Base-by-base conservation (phyloP, 306 rosid species). In the Quercus suber region DNA sequence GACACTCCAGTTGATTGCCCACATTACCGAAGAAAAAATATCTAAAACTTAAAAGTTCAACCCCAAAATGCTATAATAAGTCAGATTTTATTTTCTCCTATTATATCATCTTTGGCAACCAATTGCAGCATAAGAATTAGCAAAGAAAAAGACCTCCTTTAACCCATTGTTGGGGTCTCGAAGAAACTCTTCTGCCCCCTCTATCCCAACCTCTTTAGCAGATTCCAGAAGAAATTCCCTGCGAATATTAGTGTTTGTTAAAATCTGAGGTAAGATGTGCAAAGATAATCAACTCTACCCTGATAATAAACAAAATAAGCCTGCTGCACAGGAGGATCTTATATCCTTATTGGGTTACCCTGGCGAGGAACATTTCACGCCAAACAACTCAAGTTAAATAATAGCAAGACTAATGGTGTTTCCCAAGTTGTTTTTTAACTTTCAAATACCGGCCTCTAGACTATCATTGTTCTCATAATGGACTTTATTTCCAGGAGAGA, bases 181-280 rank as follows among this genome's bases (percentile, higher is more conserved):
- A 60, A 94, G 95, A 91, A 88, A 94, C 90, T 92, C 97, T 55
- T 86, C 92, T 28, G 97, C 93, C 23, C 97, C 97, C 82, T 82
- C 90, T 61, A 92, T 84, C 72, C 94, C 94, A 53, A 87, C 91
- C 86, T 92, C 91, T 5, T 75, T 79, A 77, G 97, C 97, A 87
- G 88, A 83, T 80, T 91, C 95, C 79, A 91, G 68, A 78, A 94
- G 99, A 89, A 88, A 94, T 41, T 89, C 77, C 85, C 99, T 94
- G 91, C 77, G 78, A 60, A 77, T 55, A 69, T 30, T 72, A 58
- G 74, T 71, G 78, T 57, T 20, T 74, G 63, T 71, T 59, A 68
- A 17, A 82, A 71, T 75, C 68, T 56, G 65, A 81, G 33, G n/a
- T 45, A 69, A 21, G 28, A 70, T 35, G 63, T 59, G 37, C 1